Conservation (phyloP, 768 basidiomycete species). For the Trametes cingulata region DNA sequence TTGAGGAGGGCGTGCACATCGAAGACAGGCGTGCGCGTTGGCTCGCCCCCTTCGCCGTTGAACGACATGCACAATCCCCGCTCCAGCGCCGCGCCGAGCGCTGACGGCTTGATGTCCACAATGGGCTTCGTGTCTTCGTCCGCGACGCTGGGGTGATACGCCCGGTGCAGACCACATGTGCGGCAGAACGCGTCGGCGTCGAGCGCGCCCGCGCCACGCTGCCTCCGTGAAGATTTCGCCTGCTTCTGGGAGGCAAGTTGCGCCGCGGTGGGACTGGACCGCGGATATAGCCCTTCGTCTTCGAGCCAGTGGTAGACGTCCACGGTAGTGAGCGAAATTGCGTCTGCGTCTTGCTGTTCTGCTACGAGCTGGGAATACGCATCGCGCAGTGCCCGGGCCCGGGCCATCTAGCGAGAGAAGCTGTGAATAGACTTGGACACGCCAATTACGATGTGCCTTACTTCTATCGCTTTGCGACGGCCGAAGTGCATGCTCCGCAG, state of each 20-base stretch:
- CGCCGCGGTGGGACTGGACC: constrained; percentile 16
- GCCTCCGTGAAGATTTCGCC: constrained; percentile 13
- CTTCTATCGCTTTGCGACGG: constrained; percentile 51
- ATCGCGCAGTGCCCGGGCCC: constrained; percentile 42
- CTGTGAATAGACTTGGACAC: not conserved
- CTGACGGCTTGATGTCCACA: constrained; percentile 14
- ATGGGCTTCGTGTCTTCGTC: constrained; percentile 8
- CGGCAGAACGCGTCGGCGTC: constrained; percentile 23
- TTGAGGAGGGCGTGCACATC: constrained; percentile 16
- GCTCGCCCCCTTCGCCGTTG: constrained; percentile 3
- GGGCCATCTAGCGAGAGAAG: constrained; percentile 40
- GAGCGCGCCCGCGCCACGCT: constrained; percentile 1
- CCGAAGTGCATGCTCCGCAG: constrained; percentile 41
- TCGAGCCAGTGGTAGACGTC: constrained; percentile 50
- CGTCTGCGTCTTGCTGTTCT: constrained; percentile 21
- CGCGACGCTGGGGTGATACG: constrained; percentile 18
- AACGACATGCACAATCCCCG: constrained; percentile 16
- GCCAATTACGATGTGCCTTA: constrained; percentile 25
- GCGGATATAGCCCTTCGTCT: constrained; percentile 41
- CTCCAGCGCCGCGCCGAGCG: constrained; percentile 9
- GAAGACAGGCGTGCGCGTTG: constrained; percentile 7
- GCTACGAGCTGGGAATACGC: constrained; percentile 38
- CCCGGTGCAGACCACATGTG: constrained; percentile 26
- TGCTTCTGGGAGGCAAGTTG: constrained; percentile 17
- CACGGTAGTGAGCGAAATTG: constrained; percentile 36